Percentiles rank a stretch among this genome's conserved stretches.
Evolutionary conservation across 2,329 filamentous ascomycete species (phyloP).

Genomic region (Aspergillus thermomutatus): DNA sequence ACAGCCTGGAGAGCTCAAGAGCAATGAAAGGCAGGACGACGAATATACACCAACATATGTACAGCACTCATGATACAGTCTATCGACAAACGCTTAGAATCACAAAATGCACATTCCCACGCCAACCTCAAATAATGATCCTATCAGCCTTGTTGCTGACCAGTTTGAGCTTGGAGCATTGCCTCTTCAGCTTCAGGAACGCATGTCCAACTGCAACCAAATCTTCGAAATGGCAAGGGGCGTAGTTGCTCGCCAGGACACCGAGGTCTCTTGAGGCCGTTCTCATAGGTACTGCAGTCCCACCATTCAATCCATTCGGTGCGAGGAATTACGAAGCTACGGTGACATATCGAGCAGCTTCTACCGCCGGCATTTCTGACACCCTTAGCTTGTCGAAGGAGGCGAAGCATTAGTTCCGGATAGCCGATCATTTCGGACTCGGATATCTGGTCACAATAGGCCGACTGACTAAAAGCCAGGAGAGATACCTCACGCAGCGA

Average conservation of each 20-base stretch:
- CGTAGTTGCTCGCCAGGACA: slow-evolving; percentile 28
- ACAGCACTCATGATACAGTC: not conserved
- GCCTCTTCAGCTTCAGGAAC: slow-evolving; percentile 15
- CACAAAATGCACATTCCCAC: not conserved
- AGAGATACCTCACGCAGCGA: slow-evolving; percentile 44
- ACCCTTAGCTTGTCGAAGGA: slow-evolving; percentile 34
- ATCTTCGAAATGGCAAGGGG: slow-evolving; percentile 39
- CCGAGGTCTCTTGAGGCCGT: slow-evolving; percentile 32
- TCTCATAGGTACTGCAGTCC: slow-evolving; percentile 40
- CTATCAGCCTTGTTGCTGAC: not conserved
- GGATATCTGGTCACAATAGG: slow-evolving; percentile 35
- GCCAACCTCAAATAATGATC: not conserved
- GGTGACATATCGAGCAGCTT: slow-evolving; percentile 40
- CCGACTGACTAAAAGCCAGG: slow-evolving; percentile 35
- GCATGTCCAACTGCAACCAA: slow-evolving; percentile 42
- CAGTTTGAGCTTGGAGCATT: not conserved
- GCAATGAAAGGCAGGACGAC: not conserved
- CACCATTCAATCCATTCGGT: slow-evolving; percentile 46
- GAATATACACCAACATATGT: not conserved
- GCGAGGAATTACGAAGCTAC: slow-evolving; percentile 40
- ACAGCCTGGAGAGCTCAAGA: not conserved
- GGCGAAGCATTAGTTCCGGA: slow-evolving; percentile 31
- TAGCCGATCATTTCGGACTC: slow-evolving; percentile 33
- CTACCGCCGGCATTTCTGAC: slow-evolving; percentile 37
- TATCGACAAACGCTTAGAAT: not conserved